Percentiles rank a stretch among this genome's conserved stretches.
These are phyloP conservation scores for Cynanchum wilfordii DNA, from an alignment of 257 asterid genomes.

Conservation along the genomic window DNA sequence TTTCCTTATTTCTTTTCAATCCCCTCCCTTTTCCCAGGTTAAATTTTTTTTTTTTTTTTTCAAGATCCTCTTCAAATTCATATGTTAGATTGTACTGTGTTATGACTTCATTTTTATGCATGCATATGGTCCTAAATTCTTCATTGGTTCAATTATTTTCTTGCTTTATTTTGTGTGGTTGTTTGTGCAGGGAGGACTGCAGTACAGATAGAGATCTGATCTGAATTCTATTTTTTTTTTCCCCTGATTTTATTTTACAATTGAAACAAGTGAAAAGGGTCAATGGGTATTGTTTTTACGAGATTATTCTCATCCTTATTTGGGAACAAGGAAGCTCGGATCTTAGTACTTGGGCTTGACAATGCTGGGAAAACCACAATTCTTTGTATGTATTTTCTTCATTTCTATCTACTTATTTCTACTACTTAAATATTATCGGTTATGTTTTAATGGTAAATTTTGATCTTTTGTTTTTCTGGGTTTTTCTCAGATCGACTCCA, in stretches of 20 bases:
- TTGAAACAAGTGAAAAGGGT: slow-evolving; percentile 4
- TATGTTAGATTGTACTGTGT: neutral
- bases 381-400: slow-evolving; percentile 44
- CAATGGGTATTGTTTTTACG: slow-evolving; percentile 83
- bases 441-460: neutral
- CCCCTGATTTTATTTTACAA: neutral
- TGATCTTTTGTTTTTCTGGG: slow-evolving; percentile 4
- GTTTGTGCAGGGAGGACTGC: slow-evolving; percentile 18
- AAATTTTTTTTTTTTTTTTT: too few relatives aligned
- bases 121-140: neutral
- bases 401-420: neutral
- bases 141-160: neutral
- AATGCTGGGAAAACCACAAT: slow-evolving; percentile 98
- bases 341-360: slow-evolving; percentile 89
- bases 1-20: neutral
- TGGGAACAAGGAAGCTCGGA: slow-evolving; percentile 97
- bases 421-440: neutral
- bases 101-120: neutral
- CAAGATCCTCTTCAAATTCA: neutral
- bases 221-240: neutral
- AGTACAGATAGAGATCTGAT: slow-evolving; percentile 21
- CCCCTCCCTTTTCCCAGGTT: neutral
- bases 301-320: slow-evolving; percentile 76
- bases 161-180: neutral
- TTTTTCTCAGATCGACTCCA: slow-evolving; percentile 79